phyloP scores from a whole-genome alignment of 148 eudicot species.

The Polygonum aviculare region DNA sequence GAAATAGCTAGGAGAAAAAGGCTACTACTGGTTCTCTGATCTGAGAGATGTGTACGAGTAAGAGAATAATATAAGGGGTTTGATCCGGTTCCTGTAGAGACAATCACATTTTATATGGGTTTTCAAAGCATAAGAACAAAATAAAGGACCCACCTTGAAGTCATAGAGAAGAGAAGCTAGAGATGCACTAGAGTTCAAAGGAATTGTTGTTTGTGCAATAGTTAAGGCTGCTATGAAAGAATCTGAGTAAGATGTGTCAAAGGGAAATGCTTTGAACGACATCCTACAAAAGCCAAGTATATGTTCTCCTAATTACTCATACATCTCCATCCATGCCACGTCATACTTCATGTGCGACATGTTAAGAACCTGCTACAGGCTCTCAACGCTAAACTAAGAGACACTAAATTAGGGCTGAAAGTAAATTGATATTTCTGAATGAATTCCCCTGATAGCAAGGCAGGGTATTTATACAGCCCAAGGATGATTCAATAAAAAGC shows the following conservation, averaged over 20 bases:
- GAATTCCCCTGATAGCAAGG: no score
- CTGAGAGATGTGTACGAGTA: background rate
- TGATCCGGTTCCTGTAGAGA: slow-evolving; percentile 39
- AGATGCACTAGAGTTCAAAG: slow-evolving; percentile 34
- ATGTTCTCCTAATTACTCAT: slow-evolving; percentile 43
- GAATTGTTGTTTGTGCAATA: slow-evolving; percentile 25
- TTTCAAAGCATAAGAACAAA: slow-evolving; percentile 44
- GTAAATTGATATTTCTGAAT: no score
- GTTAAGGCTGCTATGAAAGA: slow-evolving; percentile 60
- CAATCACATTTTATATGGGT: slow-evolving; percentile 32
- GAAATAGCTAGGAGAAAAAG: background rate
- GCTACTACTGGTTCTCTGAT: background rate
- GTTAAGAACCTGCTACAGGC: no score
- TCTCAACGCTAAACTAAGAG: no score
- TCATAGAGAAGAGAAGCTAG: slow-evolving; percentile 35
- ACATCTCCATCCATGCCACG: slow-evolving; percentile 37
- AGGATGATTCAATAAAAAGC: no score
- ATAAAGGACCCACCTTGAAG: slow-evolving; percentile 34
- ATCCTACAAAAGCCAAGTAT: slow-evolving; percentile 82
- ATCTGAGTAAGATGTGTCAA: slow-evolving; percentile 51
- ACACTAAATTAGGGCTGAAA: no score
- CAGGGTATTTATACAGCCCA: no score
- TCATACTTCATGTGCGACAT: no score
- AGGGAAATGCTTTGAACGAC: slow-evolving; percentile 36
- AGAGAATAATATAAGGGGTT: slow-evolving; percentile 15